Evolutionary conservation across 1,284 basidiomycete species (phyloP).

Genomic region (Puccinia brachypodii): DNA sequence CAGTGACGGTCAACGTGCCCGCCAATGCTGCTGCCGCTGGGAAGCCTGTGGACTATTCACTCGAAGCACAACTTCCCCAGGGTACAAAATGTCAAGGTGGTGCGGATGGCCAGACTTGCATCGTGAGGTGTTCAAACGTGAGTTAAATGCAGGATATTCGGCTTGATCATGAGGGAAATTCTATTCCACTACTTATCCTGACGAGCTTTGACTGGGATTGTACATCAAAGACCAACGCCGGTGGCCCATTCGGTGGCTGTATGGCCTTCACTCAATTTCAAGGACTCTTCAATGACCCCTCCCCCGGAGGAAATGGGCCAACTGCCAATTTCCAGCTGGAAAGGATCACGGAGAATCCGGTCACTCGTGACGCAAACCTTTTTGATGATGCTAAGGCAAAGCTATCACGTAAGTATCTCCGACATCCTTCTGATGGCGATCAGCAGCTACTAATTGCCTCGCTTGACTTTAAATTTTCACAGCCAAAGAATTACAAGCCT

Average conservation of each 20-base stretch:
- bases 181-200: not conserved
- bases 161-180: no score
- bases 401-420: conserved; percentile 18
- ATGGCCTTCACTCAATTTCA: conserved; percentile 46
- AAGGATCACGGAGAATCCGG: conserved; percentile 35
- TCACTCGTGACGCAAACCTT: conserved; percentile 11
- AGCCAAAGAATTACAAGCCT: not conserved
- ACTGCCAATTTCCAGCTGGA: not conserved
- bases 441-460: not conserved
- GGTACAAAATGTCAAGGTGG: conserved; percentile 28
- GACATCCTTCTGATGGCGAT: not conserved
- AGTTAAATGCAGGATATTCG: not conserved
- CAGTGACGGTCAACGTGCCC: conserved; percentile 20
- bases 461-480: not conserved
- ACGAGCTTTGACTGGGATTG: not conserved
- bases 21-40: not conserved
- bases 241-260: conserved; percentile 39
- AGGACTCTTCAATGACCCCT: conserved; percentile 38
- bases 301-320: conserved; percentile 22
- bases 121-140: conserved; percentile 38
- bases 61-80: conserved; percentile 19
- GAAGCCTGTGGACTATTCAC: conserved; percentile 11
- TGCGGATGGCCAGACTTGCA: conserved; percentile 29
- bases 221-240: not conserved
- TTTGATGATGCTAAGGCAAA: conserved; percentile 22